Evolutionary conservation across 139 green algal genomes (phyloP), one percentile per base, ranked within the genome.

Genomic region (Trebouxia sp.): DNA sequence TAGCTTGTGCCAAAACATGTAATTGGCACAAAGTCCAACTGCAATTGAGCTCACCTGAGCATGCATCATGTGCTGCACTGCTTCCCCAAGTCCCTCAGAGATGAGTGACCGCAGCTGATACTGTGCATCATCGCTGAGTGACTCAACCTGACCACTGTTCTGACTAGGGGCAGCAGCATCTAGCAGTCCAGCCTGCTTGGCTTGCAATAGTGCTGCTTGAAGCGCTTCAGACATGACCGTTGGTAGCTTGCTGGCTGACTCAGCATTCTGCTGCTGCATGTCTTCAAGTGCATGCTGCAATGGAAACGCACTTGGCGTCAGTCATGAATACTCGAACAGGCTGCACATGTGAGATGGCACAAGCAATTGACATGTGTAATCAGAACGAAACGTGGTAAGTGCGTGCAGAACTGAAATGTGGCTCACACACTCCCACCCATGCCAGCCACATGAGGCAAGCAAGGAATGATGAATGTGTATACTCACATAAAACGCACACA

Each of bases 171-270:
- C 62, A 26, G 35, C 12, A 72, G 32, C 37, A 41, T 32, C 12
- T 15, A 72, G 11, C 62, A 43, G 32, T 8, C 32, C 32, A 15
- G 32, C 14, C 35, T 43, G 62, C 14, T 43, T 14, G 42, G 62
- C 62, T 15, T 45, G 17, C 35, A 42, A 35, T n/a, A 43, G 35
- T 24, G 62, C 62, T 72, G 62, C 55, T 17, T 65, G 35, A 17
- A 83, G 78, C 3, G 78, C 65, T 3, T 50, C 41, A 15, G 81
- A 41, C 53, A 90, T 17, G 37, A 80, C 51, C 26, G 86, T 50
- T 7, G 86, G 86, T 53, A 90, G 65, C 14, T 67, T 75, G 6
- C 78, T 45, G 22, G 83, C 37, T 53, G 81, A 65, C 24, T 90
- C 78, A 14, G 85, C 17, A 5, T 78, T 84, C 15, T 79, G 70